Evolutionary conservation across 768 basidiomycete genomes (phyloP).

Genomic region (Pleurotus tuber-regium): DNA sequence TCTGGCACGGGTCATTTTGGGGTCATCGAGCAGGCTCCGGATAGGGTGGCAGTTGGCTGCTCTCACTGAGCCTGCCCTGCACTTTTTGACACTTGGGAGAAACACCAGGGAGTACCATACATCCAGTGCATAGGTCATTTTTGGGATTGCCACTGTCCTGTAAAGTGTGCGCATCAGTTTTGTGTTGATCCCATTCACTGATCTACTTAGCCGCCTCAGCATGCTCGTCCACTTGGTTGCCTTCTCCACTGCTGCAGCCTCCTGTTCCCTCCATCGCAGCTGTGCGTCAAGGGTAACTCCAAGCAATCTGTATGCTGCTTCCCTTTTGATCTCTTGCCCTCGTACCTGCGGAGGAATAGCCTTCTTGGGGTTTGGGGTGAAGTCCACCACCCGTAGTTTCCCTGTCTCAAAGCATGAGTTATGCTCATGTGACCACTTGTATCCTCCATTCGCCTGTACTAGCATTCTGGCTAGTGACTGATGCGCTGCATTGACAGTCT

Average conservation of each 20-base stretch:
- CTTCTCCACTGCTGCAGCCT: background rate
- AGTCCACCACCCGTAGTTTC: slow-evolving; percentile 12
- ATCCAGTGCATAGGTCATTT: background rate
- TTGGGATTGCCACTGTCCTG: background rate
- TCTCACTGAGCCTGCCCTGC: background rate
- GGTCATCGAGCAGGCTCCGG: background rate
- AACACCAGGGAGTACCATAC: background rate
- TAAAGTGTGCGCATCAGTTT: too few relatives aligned
- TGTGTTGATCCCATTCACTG: too few relatives aligned
- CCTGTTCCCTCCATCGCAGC: background rate
- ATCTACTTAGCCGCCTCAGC: too few relatives aligned
- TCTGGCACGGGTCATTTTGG: background rate
- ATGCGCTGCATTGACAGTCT: background rate
- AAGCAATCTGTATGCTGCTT: background rate
- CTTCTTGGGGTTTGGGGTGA: background rate
- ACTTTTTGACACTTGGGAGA: background rate
- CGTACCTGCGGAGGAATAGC: background rate
- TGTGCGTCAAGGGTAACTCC: background rate
- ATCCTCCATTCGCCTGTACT: background rate
- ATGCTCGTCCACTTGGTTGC: background rate
- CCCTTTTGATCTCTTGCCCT: background rate
- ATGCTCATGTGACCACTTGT: background rate
- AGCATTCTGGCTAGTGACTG: background rate
- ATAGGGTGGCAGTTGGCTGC: background rate
- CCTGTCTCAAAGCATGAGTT: background rate